Evolutionary conservation across 768 basidiomycete genomes (phyloP), one percentile per base, ranked within the genome.

Genomic region (Hygrocybe punicea): DNA sequence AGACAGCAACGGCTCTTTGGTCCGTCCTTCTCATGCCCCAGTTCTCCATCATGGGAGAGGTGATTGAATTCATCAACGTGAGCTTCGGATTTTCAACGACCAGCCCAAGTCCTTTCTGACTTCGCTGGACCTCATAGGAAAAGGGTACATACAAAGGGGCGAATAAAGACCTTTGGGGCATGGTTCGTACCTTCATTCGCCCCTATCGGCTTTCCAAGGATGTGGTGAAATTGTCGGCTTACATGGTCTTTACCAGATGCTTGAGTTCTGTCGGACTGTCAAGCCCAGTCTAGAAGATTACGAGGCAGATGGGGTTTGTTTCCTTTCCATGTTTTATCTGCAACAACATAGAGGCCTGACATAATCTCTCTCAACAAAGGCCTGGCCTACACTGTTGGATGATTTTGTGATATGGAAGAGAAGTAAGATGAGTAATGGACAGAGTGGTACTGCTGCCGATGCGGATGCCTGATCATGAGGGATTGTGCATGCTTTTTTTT

Each of bases 111-210:
- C 54, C 25, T 17, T 6, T 29, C 54, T 33, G n/a, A 35, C 45
- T 77, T 73, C 73, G n/a, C 16, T n/a, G n/a, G n/a, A n/a, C n/a
- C n/a, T 40, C 49, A 34, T 52, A 80, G 74, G 76, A 81, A 60
- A 76, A 82, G 58, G 81, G 79, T 6, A 78, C 74, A 3, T 91
- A 89, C 71, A 91, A 86, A 65, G 87, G 85, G 0, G 83, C 85
- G 13, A 93, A 91, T 69, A 89, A 89, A 65, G 91, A 94, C 71
- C 72, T 92, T 8, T 94, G 91, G 91, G 81, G 71, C 56, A 93
- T 93, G 91, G 90, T 88, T 58, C 13, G 78, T 73, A 33, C 35
- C 16, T 23, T 34, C 23, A 55, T 36, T 16, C n/a, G n/a, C n/a
- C n/a, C n/a, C n/a, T n/a, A n/a, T n/a, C n/a, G n/a, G n/a, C n/a